These are phyloP conservation scores for Xylaria sp. DNA, from an alignment of 2,329 filamentous ascomycete genomes.

Conservation along the genomic window DNA sequence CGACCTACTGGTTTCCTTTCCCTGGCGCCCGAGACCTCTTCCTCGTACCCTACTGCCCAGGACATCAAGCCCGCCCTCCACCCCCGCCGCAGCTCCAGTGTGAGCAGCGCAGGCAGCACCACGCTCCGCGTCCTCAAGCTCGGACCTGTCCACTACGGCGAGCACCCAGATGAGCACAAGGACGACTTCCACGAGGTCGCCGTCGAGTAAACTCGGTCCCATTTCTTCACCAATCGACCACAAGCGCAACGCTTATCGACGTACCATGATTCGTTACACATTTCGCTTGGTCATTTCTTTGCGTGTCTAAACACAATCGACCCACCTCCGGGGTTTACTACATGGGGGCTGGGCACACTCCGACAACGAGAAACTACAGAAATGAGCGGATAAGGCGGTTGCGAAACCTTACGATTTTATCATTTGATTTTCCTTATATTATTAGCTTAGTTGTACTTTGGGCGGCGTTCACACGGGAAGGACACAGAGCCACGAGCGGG, in stretches of 20 bases:
- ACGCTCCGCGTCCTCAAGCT: constrained; percentile 68
- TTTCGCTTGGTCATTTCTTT: constrained; percentile 22
- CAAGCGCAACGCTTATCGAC: constrained; percentile 16
- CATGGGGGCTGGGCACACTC: neutral
- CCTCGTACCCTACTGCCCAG: constrained; percentile 60
- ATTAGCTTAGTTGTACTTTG: constrained; percentile 14
- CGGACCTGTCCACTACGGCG: constrained; percentile 71
- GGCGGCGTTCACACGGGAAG: constrained; percentile 26
- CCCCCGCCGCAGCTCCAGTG: constrained; percentile 63
- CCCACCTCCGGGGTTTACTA: neutral
- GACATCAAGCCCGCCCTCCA: constrained; percentile 47
- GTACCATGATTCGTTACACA: constrained; percentile 7
- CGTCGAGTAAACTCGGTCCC: constrained; percentile 49
- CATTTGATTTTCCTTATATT: constrained; percentile 19
- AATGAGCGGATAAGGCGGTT: constrained; percentile 10
- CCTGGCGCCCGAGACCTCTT: constrained; percentile 67
- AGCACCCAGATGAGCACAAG: constrained; percentile 66
- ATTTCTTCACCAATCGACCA: neutral
- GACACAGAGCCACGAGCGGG: neutral
- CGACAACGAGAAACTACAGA: neutral
- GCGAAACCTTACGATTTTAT: constrained; percentile 10
- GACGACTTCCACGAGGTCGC: constrained; percentile 64
- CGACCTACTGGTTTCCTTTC: constrained; percentile 61
- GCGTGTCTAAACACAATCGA: constrained; percentile 10
- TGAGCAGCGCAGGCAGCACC: constrained; percentile 58